Percentiles rank a stretch among this genome's conserved stretches.
phyloP scores from a whole-genome alignment of 2,329 filamentous ascomycete genomes.

The Neonectria neomacrospora region DNA sequence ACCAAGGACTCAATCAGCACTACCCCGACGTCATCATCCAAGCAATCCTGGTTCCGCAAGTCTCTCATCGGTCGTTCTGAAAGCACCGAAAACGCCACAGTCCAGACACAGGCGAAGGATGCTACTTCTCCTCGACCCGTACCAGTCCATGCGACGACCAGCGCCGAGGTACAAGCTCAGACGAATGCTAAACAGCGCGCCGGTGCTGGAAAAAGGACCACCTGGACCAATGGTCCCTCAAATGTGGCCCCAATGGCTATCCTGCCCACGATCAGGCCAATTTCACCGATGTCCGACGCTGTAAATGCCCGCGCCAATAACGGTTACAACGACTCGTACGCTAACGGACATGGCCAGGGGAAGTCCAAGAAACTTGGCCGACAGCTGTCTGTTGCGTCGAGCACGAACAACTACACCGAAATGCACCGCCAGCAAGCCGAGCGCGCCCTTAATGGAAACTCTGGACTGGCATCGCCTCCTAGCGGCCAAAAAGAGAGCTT shows the following conservation, averaged over 20 bases:
- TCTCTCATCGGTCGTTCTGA: conserved; percentile 87
- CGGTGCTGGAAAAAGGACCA: conserved; percentile 81
- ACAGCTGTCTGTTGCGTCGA: conserved; percentile 91
- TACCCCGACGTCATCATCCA: conserved; percentile 75
- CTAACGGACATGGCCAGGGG: conserved; percentile 61
- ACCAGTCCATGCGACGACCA: conserved; percentile 55
- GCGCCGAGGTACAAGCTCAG: conserved; percentile 50
- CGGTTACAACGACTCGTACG: conserved; percentile 62
- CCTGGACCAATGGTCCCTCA: conserved; percentile 87
- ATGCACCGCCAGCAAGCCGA: conserved; percentile 92
- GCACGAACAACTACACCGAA: conserved; percentile 92
- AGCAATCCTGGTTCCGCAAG: conserved; percentile 97
- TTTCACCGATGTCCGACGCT: conserved; percentile 94
- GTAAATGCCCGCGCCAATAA: conserved; percentile 89
- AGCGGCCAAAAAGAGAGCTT: conserved; percentile 92
- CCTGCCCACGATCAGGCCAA: conserved; percentile 90
- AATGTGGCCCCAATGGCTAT: conserved; percentile 94
- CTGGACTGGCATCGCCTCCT: conserved; percentile 78
- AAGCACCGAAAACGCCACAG: conserved; percentile 68
- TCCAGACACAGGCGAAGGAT: conserved; percentile 61
- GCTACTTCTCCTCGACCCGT: conserved; percentile 56
- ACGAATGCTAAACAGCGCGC: conserved; percentile 50
- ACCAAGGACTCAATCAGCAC: conserved; percentile 67
- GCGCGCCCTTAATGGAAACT: conserved; percentile 85
- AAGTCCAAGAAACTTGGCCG: conserved; percentile 93